Evolutionary conservation across 805 yeast genomes (phyloP).

Genomic region (Cyberlindnera japonica): DNA sequence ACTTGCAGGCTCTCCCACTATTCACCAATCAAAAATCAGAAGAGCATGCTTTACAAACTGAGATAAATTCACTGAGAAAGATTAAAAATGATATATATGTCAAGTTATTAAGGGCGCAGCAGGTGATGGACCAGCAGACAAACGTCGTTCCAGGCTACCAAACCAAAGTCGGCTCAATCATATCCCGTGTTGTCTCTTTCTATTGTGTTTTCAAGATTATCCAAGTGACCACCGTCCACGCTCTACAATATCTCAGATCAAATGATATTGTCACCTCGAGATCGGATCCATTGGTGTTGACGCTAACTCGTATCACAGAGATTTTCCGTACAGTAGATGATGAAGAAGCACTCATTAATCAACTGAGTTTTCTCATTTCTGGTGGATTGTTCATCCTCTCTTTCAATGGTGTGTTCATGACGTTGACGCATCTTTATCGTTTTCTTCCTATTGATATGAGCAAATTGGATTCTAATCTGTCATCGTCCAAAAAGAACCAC

Average conservation of each 20-base stretch:
- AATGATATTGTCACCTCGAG: slow-evolving; percentile 11
- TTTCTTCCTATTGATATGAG: slow-evolving; percentile 36
- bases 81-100: slow-evolving; percentile 25
- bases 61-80: slow-evolving; percentile 20
- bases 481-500: slow-evolving; percentile 3
- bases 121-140: slow-evolving; percentile 2
- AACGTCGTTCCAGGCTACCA: neutral
- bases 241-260: slow-evolving; percentile 25
- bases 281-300: slow-evolving; percentile 38
- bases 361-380: slow-evolving; percentile 47
- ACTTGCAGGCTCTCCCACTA: slow-evolving; percentile 12
- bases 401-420: slow-evolving; percentile 58
- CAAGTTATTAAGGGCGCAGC: slow-evolving; percentile 19
- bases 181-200: slow-evolving; percentile 23
- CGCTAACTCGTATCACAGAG: slow-evolving; percentile 33
- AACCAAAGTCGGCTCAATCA: neutral
- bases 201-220: slow-evolving; percentile 36
- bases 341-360: slow-evolving; percentile 34
- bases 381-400: slow-evolving; percentile 59
- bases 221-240: slow-evolving; percentile 28
- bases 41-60: slow-evolving; percentile 9
- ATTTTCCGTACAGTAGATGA: slow-evolving; percentile 33
- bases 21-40: slow-evolving; percentile 5
- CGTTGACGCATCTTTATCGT: slow-evolving; percentile 50
- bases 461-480: slow-evolving; percentile 13